Percentiles rank a stretch among this genome's conserved stretches.
Evolutionary conservation across 2,329 filamentous ascomycete genomes (phyloP).

Genomic region (Lizonia empirigonia): DNA sequence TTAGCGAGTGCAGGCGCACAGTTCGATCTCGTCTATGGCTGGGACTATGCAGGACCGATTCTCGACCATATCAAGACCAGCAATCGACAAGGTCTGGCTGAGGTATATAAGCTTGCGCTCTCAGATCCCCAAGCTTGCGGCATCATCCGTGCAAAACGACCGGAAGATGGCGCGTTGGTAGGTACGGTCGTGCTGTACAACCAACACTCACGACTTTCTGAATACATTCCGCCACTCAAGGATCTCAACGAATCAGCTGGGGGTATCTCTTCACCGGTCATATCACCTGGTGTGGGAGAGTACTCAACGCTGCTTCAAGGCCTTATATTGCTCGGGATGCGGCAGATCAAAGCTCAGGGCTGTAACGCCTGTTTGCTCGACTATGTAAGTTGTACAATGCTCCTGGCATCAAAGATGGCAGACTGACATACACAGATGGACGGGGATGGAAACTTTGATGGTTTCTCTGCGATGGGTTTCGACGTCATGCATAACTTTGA

Average conservation of each 20-base stretch:
- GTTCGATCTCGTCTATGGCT: constrained; percentile 83
- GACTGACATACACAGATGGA: constrained; percentile 62
- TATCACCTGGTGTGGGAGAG: constrained; percentile 69
- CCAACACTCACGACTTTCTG: constrained; percentile 69
- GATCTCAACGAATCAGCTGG: constrained; percentile 66
- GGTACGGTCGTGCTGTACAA: constrained; percentile 83
- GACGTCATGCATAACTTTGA: constrained; percentile 79
- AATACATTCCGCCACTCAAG: constrained; percentile 71
- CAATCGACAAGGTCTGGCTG: constrained; percentile 76
- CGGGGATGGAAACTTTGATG: constrained; percentile 73
- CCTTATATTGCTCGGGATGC: constrained; percentile 77
- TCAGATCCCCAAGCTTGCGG: constrained; percentile 74
- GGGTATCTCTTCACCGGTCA: constrained; percentile 80
- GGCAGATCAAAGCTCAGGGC: constrained; percentile 80
- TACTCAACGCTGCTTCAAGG: constrained; percentile 78
- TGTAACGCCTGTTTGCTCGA: constrained; percentile 75
- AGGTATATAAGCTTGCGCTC: constrained; percentile 79
- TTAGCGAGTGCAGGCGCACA: constrained; percentile 74
- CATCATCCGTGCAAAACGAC: constrained; percentile 80
- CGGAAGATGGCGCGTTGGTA: constrained; percentile 69
- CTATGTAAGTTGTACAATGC: constrained; percentile 68
- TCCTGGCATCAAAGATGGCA: not conserved
- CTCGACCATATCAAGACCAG: constrained; percentile 75
- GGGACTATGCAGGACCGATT: constrained; percentile 75
- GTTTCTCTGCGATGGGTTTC: constrained; percentile 79